A percentile compares a stretch with the other conserved stretches of the same genome.
Evolutionary conservation across 257 asterid genomes (phyloP).

Genomic region (Solanum dulcamara): DNA sequence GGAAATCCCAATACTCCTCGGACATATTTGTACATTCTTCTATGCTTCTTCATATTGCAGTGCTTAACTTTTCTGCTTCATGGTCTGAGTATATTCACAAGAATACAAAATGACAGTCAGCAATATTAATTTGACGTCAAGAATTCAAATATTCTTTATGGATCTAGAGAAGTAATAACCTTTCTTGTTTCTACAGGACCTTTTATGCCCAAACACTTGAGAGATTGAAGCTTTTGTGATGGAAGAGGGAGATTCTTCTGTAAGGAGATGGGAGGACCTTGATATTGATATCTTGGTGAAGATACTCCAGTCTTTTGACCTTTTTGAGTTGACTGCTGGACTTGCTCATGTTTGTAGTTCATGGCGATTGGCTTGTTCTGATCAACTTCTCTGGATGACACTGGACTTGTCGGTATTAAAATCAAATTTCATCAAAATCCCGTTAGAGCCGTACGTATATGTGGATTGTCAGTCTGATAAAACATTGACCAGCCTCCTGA

Average conservation of each 20-base stretch:
- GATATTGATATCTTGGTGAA: slow-evolving; percentile 52
- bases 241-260: slow-evolving; percentile 27
- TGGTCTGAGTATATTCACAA: neutral
- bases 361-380: slow-evolving; percentile 63
- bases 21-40: neutral
- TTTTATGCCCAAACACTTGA: neutral
- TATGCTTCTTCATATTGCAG: neutral
- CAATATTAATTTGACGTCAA: neutral
- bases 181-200: neutral
- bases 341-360: slow-evolving; percentile 60
- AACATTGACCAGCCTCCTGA: slow-evolving; percentile 44
- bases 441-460: slow-evolving; percentile 57
- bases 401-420: slow-evolving; percentile 50
- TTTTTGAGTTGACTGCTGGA: slow-evolving; percentile 43
- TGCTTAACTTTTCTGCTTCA: neutral
- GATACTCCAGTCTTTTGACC: slow-evolving; percentile 43
- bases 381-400: slow-evolving; percentile 62
- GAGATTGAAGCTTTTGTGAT: slow-evolving; percentile 12
- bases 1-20: neutral
- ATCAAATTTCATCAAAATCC: slow-evolving; percentile 70
- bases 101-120: neutral
- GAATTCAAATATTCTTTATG: neutral
- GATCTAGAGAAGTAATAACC: neutral
- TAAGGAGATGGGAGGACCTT: slow-evolving; percentile 67
- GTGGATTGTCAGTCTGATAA: slow-evolving; percentile 67